A percentile compares a stretch with the other conserved stretches of the same genome.
These are phyloP conservation scores for Hypholoma fasciculare DNA, from an alignment of 768 basidiomycete species.

Conservation along the genomic window DNA sequence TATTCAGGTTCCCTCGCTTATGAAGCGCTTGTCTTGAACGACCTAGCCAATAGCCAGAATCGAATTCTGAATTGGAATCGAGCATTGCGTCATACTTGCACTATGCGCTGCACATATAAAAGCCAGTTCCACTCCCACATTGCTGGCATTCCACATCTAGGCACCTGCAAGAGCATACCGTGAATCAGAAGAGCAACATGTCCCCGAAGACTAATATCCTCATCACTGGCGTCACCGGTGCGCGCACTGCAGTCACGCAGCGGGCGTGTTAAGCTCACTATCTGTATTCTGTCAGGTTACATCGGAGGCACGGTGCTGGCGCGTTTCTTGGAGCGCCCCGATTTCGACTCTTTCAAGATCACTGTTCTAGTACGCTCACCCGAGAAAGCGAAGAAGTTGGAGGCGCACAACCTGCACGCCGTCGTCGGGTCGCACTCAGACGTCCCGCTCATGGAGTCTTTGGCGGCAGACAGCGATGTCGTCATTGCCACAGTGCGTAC, in stretches of 20 bases:
- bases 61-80: no score
- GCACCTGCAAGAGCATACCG: not conserved
- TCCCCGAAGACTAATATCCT: conserved; percentile 35
- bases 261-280: not conserved
- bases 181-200: conserved; percentile 10
- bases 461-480: conserved; percentile 41
- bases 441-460: conserved; percentile 32
- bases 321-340: conserved; percentile 40
- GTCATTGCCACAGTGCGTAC: conserved; percentile 35
- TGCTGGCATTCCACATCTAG: not conserved
- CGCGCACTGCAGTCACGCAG: not conserved
- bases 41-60: no score
- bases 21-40: no score
- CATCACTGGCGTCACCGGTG: conserved; percentile 46
- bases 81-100: not conserved
- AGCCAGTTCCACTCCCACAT: not conserved
- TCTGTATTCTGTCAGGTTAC: conserved; percentile 33
- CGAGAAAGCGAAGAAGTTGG: conserved; percentile 46
- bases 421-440: conserved; percentile 41
- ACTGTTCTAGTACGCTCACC: conserved; percentile 44
- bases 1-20: no score
- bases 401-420: conserved; percentile 34
- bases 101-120: no score
- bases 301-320: conserved; percentile 47
- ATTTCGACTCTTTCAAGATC: conserved; percentile 35